phyloP scores from a whole-genome alignment of 768 basidiomycete species.

The Lentinus brumalis region DNA sequence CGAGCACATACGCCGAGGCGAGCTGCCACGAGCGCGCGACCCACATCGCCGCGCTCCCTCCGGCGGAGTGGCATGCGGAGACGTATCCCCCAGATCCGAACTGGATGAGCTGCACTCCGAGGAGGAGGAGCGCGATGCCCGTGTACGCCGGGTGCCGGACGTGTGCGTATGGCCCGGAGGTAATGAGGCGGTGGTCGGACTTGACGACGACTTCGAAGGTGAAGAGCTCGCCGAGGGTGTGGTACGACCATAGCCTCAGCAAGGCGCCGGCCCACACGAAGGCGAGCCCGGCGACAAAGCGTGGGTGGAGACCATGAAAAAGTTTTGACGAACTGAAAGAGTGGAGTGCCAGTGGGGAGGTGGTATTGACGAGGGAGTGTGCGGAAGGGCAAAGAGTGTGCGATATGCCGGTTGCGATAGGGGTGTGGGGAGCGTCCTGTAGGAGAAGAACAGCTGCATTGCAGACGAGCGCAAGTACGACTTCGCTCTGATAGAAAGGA shows the following conservation, averaged over 20 bases:
- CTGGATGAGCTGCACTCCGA: slow-evolving; percentile 13
- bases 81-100: slow-evolving; percentile 1
- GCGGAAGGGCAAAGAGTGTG: too few relatives aligned
- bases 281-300: slow-evolving; percentile 8
- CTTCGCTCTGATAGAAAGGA: too few relatives aligned
- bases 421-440: too few relatives aligned
- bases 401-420: too few relatives aligned
- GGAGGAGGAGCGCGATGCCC: slow-evolving; percentile 15
- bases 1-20: too few relatives aligned
- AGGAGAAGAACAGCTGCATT: too few relatives aligned
- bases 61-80: background rate
- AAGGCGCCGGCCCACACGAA: slow-evolving; percentile 10
- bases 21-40: too few relatives aligned
- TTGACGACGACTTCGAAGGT: slow-evolving; percentile 37
- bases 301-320: background rate
- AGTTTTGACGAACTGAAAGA: too few relatives aligned
- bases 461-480: too few relatives aligned
- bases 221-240: slow-evolving; percentile 35
- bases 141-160: slow-evolving; percentile 41
- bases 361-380: too few relatives aligned
- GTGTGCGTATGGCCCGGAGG: slow-evolving; percentile 36
- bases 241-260: slow-evolving; percentile 31
- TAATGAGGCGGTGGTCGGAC: slow-evolving; percentile 34
- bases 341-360: too few relatives aligned
- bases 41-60: too few relatives aligned